Evolutionary conservation across 148 eudicot genomes (phyloP).

Genomic region (Selenicereus undatus): DNA sequence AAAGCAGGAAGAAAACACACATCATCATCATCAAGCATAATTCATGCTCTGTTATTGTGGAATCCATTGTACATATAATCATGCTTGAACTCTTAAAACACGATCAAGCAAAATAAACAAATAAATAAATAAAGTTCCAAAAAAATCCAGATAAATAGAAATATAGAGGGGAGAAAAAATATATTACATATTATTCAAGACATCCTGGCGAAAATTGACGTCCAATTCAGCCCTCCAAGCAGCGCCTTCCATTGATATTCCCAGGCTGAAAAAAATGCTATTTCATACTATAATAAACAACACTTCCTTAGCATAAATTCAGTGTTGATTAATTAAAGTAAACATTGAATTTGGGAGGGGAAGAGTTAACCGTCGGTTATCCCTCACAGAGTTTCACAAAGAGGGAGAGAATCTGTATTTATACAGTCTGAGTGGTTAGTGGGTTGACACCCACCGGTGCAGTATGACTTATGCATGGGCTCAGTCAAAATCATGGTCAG

Average conservation of each 20-base stretch:
- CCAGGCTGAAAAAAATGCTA: background rate
- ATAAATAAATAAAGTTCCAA: background rate
- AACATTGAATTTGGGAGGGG: too few species aligned
- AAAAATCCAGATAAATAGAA: background rate
- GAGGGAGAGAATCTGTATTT: too few species aligned
- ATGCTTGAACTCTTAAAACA: background rate
- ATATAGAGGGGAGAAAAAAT: background rate
- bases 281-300: too few species aligned
- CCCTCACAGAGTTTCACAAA: too few species aligned
- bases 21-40: background rate
- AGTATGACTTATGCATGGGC: too few species aligned
- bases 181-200: background rate
- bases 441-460: too few species aligned
- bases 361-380: too few species aligned
- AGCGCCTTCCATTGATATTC: background rate
- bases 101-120: background rate
- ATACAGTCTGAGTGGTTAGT: too few species aligned
- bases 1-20: background rate
- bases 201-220: slow-evolving; percentile 4
- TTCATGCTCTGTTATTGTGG: background rate
- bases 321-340: too few species aligned
- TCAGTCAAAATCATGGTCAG: too few species aligned
- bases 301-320: too few species aligned
- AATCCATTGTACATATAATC: background rate
- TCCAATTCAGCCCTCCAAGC: slow-evolving; percentile 6